These are phyloP conservation scores for Aciculosporium take DNA, from an alignment of 2,329 filamentous ascomycete genomes.

Conservation along the genomic window DNA sequence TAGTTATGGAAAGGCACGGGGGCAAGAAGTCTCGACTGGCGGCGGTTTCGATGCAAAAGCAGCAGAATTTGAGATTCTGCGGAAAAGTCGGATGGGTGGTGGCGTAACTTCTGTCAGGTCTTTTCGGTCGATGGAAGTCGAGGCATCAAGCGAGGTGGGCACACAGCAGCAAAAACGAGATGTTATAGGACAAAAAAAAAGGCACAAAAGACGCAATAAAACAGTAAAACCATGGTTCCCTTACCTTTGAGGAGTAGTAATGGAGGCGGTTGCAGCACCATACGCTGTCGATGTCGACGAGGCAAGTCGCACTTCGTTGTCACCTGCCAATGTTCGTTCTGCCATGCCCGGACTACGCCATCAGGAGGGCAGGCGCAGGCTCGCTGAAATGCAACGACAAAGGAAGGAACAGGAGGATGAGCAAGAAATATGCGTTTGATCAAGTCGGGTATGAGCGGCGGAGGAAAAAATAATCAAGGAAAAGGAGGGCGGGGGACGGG, in stretches of 20 bases:
- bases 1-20: background rate
- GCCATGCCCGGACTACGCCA: slow-evolving; percentile 53
- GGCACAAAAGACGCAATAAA: background rate
- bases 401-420: slow-evolving; percentile 3
- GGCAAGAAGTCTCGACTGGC: background rate
- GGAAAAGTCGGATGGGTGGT: background rate
- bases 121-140: background rate
- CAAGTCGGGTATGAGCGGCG: background rate
- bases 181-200: background rate
- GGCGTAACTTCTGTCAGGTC: background rate
- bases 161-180: background rate
- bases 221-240: background rate
- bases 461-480: too few relatives aligned
- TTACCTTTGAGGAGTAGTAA: slow-evolving; percentile 15
- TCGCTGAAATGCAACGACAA: slow-evolving; percentile 10
- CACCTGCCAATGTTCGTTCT: slow-evolving; percentile 44
- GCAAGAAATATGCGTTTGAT: background rate
- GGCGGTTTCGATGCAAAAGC: background rate
- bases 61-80: background rate
- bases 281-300: slow-evolving; percentile 22
- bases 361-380: slow-evolving; percentile 33
- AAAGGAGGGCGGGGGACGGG: background rate
- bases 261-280: slow-evolving; percentile 13
- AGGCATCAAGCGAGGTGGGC: background rate
- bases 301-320: slow-evolving; percentile 42